Percentiles rank a stretch among this genome's conserved stretches.
phyloP scores from a whole-genome alignment of 108 stramenopile genomes.

The Nitzschia inconspicua region DNA sequence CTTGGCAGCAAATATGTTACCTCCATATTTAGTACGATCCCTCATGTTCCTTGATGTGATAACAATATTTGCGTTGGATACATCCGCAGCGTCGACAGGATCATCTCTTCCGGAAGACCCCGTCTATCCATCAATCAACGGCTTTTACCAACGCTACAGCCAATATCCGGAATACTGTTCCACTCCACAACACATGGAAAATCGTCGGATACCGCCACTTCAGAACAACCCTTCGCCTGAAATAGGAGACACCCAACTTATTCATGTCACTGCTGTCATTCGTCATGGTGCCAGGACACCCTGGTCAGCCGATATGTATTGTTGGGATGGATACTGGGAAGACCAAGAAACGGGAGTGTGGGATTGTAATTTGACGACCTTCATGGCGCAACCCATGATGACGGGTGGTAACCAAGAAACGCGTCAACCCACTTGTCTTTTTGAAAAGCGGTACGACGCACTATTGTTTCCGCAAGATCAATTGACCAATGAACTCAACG shows the following conservation, averaged over 20 bases:
- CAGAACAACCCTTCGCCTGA: not conserved
- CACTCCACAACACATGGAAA: conserved; percentile 53
- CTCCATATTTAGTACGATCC: no score
- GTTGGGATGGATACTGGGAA: conserved; percentile 66
- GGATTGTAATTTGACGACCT: conserved; percentile 71
- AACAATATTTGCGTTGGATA: no score
- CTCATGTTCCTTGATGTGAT: no score
- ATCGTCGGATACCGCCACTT: conserved; percentile 50
- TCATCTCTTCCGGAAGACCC: no score
- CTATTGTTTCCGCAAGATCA: conserved; percentile 20
- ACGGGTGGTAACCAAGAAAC: not conserved
- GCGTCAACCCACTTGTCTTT: conserved; percentile 39
- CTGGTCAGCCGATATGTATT: conserved; percentile 5
- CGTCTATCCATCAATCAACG: no score
- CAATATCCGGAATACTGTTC: conserved; percentile 73
- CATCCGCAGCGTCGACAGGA: no score
- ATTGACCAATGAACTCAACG: conserved; percentile 53
- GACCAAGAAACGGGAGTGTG: conserved; percentile 43
- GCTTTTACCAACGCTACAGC: conserved; percentile 7
- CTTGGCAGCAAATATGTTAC: no score
- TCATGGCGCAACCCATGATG: not conserved
- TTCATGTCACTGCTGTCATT: conserved; percentile 70
- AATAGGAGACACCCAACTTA: conserved; percentile 25
- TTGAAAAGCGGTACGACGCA: conserved; percentile 75
- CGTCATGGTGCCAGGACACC: conserved; percentile 74